phyloP scores from a whole-genome alignment of 2,329 filamentous ascomycete species.

The Nannizzia gypsea region DNA sequence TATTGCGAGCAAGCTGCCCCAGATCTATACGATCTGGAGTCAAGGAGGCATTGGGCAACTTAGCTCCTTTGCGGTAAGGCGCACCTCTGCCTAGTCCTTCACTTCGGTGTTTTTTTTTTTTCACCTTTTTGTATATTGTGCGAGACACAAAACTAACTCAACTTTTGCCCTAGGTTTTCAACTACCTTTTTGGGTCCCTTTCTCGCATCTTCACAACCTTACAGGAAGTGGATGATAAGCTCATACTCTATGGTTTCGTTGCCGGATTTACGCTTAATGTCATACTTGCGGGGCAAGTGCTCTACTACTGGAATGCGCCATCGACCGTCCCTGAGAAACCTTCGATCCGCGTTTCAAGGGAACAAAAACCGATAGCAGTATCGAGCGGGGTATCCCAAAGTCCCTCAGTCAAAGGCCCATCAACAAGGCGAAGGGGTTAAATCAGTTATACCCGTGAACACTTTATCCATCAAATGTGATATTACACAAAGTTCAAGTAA shows the following conservation, averaged over 20 bases:
- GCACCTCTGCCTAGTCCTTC: slow-evolving; percentile 2
- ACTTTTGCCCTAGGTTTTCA: slow-evolving; percentile 62
- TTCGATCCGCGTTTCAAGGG: slow-evolving; percentile 19
- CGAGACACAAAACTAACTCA: not conserved
- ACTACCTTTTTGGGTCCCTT: slow-evolving; percentile 86
- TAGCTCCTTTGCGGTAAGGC: slow-evolving; percentile 83
- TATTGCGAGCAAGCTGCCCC: slow-evolving; percentile 83
- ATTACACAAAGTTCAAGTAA: slow-evolving; percentile 4
- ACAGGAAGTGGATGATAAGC: slow-evolving; percentile 91
- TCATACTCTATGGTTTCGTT: slow-evolving; percentile 90
- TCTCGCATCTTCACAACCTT: slow-evolving; percentile 95
- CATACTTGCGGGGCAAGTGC: slow-evolving; percentile 76
- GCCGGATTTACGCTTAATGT: slow-evolving; percentile 84
- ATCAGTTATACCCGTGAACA: not conserved
- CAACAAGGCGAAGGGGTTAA: slow-evolving; percentile 45
- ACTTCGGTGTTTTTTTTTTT: not conserved
- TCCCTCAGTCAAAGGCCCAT: slow-evolving; percentile 38
- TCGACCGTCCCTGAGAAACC: slow-evolving; percentile 12
- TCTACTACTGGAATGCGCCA: slow-evolving; percentile 83
- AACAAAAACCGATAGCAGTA: slow-evolving; percentile 22
- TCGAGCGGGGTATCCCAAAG: slow-evolving; percentile 34
- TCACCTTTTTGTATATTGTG: not conserved
- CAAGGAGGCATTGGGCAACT: slow-evolving; percentile 88
- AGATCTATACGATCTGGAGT: slow-evolving; percentile 75
- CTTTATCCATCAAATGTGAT: not conserved